Conservation (phyloP, 129 eudicot genomes). For the Escallonia herrerae region DNA sequence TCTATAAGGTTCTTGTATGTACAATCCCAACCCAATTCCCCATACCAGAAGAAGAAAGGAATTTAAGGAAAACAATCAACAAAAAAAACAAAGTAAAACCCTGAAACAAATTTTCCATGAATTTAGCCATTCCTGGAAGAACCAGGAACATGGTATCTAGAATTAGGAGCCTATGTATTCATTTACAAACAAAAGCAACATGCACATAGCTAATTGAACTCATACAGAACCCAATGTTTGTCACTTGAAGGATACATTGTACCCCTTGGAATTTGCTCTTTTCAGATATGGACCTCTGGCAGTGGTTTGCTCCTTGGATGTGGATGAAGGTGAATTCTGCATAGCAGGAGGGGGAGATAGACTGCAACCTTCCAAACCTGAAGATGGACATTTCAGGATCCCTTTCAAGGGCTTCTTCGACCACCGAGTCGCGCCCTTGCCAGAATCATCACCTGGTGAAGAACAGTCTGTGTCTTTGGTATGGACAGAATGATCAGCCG, state of each 20-base stretch:
- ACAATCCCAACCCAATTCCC: not conserved
- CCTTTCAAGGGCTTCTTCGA: constrained; percentile 34
- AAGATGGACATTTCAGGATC: constrained; percentile 36
- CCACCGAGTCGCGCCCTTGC: not conserved
- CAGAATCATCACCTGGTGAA: not conserved
- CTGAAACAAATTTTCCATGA: not conserved
- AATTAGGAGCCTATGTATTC: not conserved
- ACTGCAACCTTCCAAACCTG: not conserved
- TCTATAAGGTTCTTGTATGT: constrained; percentile 11
- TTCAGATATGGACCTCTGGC: constrained; percentile 8
- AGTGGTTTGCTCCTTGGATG: not conserved
- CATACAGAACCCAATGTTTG: not conserved
- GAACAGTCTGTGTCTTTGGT: not conserved
- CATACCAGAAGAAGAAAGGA: not conserved
- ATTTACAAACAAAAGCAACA: not conserved
- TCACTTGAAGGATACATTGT: constrained; percentile 31
- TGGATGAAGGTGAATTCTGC: constrained; percentile 11
- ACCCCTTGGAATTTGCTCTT: constrained; percentile 48
- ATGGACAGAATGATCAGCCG: not conserved
- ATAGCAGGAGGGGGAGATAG: not conserved
- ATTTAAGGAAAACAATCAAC: not conserved
- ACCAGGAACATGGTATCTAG: not conserved
- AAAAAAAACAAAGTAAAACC: not conserved
- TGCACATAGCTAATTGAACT: not conserved
- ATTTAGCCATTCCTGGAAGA: constrained; percentile 6